These are phyloP conservation scores for Talaromyces sp. DNA, from an alignment of 2,329 filamentous ascomycete genomes.

Conservation along the genomic window DNA sequence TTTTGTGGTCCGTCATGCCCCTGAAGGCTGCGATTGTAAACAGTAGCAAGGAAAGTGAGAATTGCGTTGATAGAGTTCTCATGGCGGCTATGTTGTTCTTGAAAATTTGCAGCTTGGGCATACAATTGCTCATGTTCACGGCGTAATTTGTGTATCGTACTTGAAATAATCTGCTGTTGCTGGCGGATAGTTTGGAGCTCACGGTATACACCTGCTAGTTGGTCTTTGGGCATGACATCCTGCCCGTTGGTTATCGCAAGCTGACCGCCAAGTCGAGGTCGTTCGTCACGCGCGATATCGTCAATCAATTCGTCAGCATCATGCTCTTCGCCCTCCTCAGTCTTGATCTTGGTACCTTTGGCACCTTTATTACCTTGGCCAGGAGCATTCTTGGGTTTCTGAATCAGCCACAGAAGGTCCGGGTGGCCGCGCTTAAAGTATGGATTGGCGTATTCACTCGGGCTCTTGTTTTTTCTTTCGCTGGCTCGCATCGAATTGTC, in stretches of 20 bases:
- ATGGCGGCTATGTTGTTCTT: constrained; percentile 89
- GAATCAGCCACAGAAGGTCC: constrained; percentile 91
- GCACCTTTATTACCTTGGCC: constrained; percentile 49
- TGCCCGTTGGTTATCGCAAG: constrained; percentile 40
- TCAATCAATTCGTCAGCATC: constrained; percentile 59
- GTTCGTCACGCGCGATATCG: constrained; percentile 37
- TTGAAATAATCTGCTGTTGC: constrained; percentile 81
- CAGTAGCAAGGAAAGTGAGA: constrained; percentile 90
- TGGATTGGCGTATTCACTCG: constrained; percentile 95
- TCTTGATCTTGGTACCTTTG: constrained; percentile 40
- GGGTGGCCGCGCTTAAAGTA: constrained; percentile 93
- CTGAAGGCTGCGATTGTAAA: constrained; percentile 90
- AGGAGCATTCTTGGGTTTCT: constrained; percentile 78
- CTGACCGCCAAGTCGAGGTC: constrained; percentile 35
- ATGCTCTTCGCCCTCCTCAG: constrained; percentile 59
- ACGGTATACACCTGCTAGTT: constrained; percentile 71
- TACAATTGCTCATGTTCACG: constrained; percentile 85
- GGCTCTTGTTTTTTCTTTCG: constrained; percentile 94
- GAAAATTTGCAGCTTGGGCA: constrained; percentile 82
- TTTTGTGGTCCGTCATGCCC: constrained; percentile 73
- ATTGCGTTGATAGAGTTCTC: constrained; percentile 99
- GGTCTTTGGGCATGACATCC: constrained; percentile 60
- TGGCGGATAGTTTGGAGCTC: constrained; percentile 79
- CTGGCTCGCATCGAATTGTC: constrained; percentile 98
- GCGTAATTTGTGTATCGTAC: constrained; percentile 73